Percentiles rank a stretch among this genome's conserved stretches.
Conservation (phyloP, 2,329 filamentous ascomycete species). For the Dothideomycetidae sp. region DNA sequence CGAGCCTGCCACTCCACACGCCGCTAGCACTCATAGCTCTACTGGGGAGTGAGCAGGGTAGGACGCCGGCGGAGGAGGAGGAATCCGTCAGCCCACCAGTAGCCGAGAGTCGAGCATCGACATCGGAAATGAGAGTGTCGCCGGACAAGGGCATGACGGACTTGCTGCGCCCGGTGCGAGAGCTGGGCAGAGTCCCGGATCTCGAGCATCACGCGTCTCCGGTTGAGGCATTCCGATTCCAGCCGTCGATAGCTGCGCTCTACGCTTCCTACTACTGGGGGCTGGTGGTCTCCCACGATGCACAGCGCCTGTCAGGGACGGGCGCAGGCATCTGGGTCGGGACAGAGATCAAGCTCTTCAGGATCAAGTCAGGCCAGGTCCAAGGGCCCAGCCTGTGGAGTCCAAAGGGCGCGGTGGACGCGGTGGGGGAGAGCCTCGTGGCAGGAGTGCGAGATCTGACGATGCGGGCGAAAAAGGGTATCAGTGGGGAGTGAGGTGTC, state of each 20-base stretch:
- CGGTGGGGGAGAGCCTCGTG: conserved; percentile 52
- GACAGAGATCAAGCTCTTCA: conserved; percentile 75
- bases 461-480: conserved; percentile 8
- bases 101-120: conserved; percentile 24
- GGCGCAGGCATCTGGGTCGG: conserved; percentile 82
- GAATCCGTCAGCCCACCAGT: conserved; percentile 28
- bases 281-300: conserved; percentile 79
- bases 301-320: conserved; percentile 72
- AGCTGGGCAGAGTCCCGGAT: conserved; percentile 36
- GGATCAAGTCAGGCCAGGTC: conserved; percentile 70
- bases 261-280: conserved; percentile 73
- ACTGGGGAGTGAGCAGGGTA: conserved; percentile 29
- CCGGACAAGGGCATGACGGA: conserved; percentile 8
- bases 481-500: conserved; percentile 8
- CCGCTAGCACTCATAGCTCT: conserved; percentile 62
- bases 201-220: conserved; percentile 57
- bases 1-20: conserved; percentile 76
- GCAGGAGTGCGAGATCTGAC: conserved; percentile 9
- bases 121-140: conserved; percentile 2
- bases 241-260: conserved; percentile 92
- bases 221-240: conserved; percentile 49
- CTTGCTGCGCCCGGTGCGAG: conserved; percentile 18
- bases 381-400: conserved; percentile 62
- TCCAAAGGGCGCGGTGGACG: conserved; percentile 81
- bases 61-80: conserved; percentile 4